These are phyloP conservation scores for Aspergillus latus DNA, from an alignment of 2,329 filamentous ascomycete species.

Conservation along the genomic window DNA sequence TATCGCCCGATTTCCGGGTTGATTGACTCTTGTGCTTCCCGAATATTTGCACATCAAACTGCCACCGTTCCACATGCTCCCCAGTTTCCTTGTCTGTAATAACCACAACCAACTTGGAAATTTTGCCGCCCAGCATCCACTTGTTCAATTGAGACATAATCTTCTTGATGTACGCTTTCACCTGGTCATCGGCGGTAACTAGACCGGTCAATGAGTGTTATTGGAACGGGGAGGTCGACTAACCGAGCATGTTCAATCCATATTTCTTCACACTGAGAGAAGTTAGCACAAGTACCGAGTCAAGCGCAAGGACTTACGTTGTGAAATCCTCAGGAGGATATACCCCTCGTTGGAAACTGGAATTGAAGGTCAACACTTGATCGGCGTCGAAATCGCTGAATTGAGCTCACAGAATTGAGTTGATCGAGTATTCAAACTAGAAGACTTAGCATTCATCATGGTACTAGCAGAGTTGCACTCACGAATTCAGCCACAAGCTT, in stretches of 20 bases:
- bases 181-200: conserved; percentile 95
- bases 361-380: conserved; percentile 19
- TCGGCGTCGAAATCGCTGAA: neutral
- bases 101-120: conserved; percentile 94
- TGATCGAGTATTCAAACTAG: conserved; percentile 92
- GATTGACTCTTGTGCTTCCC: conserved; percentile 52
- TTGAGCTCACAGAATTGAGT: conserved; percentile 77
- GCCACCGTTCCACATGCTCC: conserved; percentile 94
- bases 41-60: conserved; percentile 81
- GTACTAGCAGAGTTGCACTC: conserved; percentile 41
- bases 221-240: conserved; percentile 20
- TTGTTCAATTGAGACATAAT: conserved; percentile 97
- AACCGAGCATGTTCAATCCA: conserved; percentile 93
- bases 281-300: conserved; percentile 3
- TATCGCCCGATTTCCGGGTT: conserved; percentile 55
- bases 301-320: conserved; percentile 57
- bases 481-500: conserved; percentile 96
- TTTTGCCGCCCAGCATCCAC: conserved; percentile 97
- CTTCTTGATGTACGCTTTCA: conserved; percentile 98
- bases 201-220: conserved; percentile 24
- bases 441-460: conserved; percentile 8
- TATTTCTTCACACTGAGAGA: conserved; percentile 82
- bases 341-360: conserved; percentile 76
- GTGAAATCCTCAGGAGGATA: conserved; percentile 97
- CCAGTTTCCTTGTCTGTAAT: conserved; percentile 97